Conservation (phyloP, 139 green algal genomes). For the Chlorella sp. region DNA sequence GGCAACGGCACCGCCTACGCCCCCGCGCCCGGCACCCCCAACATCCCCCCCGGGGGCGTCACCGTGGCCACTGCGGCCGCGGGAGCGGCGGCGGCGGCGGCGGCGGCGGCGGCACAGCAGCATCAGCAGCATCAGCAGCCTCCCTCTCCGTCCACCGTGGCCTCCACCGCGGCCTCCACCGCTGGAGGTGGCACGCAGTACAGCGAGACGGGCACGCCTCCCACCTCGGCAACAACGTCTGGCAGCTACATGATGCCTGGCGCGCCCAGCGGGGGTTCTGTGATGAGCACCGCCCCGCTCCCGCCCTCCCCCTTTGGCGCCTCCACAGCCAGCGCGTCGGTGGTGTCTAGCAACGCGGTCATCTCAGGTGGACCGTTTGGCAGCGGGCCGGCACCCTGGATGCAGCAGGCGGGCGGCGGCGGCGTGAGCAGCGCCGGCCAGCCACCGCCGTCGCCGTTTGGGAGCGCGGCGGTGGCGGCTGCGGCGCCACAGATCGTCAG, state of each 20-base stretch:
- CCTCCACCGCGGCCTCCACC: background rate
- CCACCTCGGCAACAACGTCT: background rate
- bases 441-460: background rate
- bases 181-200: background rate
- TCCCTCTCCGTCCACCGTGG: background rate
- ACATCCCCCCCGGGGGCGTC: no score
- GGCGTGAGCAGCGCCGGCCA: background rate
- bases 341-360: background rate
- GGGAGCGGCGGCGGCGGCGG: background rate
- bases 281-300: constrained; percentile 1
- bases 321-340: background rate
- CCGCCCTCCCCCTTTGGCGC: background rate
- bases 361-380: constrained; percentile 5
- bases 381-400: background rate
- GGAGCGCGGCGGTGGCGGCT: background rate
- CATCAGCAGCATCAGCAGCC: background rate
- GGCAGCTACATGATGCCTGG: background rate
- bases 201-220: background rate
- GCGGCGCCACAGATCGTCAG: background rate
- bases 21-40: no score
- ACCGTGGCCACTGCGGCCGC: background rate
- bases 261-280: background rate
- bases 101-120: background rate
- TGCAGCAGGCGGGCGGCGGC: background rate
- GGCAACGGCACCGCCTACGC: no score